Conservation (phyloP, 164 flowering plant genomes). For the Buxus sempervirens region DNA sequence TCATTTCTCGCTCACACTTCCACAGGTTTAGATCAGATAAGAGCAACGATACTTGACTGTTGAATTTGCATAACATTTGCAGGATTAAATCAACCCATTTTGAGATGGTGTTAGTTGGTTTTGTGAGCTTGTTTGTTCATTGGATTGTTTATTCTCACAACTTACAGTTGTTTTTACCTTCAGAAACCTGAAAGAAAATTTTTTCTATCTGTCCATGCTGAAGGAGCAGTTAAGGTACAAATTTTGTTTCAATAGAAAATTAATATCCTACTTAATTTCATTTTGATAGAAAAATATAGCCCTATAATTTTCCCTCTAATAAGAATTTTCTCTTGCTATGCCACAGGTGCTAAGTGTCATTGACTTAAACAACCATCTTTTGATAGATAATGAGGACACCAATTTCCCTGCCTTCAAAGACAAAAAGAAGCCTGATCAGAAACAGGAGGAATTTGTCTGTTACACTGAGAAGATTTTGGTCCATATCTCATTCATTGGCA, state of each 20-base stretch:
- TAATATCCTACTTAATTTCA: no score
- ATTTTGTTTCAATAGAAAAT: not conserved
- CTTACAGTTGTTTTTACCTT: conserved; percentile 17
- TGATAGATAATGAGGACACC: conserved; percentile 44
- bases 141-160: not conserved
- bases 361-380: conserved; percentile 67
- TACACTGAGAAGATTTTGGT: conserved; percentile 62
- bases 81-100: no score
- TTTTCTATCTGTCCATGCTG: conserved; percentile 69
- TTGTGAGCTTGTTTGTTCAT: not conserved
- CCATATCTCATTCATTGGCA: conserved; percentile 55
- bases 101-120: no score
- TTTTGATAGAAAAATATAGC: no score
- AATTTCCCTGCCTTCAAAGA: conserved; percentile 28
- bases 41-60: no score
- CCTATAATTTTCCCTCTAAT: not conserved
- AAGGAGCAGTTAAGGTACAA: conserved; percentile 87
- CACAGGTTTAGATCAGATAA: no score
- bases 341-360: conserved; percentile 78
- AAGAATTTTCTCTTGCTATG: conserved; percentile 4
- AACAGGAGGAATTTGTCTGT: conserved; percentile 29
- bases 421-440: conserved; percentile 32
- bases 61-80: no score
- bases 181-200: conserved; percentile 88
- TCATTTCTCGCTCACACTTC: no score